A percentile compares a stretch with the other conserved stretches of the same genome.
phyloP scores from a whole-genome alignment of 768 basidiomycete genomes.

The Hydnum rufescens region DNA sequence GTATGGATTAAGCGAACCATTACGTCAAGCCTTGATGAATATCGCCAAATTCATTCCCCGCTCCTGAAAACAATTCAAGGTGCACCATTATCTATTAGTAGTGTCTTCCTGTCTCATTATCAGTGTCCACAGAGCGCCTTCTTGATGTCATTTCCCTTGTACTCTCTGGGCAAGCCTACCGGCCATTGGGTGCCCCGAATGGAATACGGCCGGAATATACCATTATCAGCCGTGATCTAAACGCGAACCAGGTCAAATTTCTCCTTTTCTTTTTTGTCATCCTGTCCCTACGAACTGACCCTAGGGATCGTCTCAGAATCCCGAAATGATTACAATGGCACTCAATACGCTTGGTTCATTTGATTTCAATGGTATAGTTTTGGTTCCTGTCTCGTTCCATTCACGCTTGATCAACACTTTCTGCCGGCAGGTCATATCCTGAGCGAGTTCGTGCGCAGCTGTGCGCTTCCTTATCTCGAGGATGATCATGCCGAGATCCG shows the following conservation, averaged over 20 bases:
- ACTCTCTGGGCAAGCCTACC: slow-evolving; percentile 69
- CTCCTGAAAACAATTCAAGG: slow-evolving; percentile 85
- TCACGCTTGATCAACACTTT: slow-evolving; percentile 4
- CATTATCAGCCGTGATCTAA: neutral
- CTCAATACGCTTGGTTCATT: slow-evolving; percentile 75
- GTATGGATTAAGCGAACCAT: slow-evolving; percentile 77
- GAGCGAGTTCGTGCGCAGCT: slow-evolving; percentile 86
- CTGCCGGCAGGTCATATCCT: slow-evolving; percentile 54
- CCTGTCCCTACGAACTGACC: slow-evolving; percentile 6
- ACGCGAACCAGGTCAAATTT: neutral
- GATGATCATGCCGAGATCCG: slow-evolving; percentile 79
- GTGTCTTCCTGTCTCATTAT: neutral
- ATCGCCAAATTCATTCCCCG: slow-evolving; percentile 81
- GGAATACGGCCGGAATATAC: slow-evolving; percentile 30
- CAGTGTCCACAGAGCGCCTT: slow-evolving; percentile 45
- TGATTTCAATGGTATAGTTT: slow-evolving; percentile 62
- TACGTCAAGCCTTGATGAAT: slow-evolving; percentile 63
- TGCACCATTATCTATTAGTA: slow-evolving; percentile 14
- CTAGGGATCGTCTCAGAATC: slow-evolving; percentile 10
- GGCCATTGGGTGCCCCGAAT: slow-evolving; percentile 68
- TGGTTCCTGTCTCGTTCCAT: slow-evolving; percentile 1
- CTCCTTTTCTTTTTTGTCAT: slow-evolving; percentile 1
- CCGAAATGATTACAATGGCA: slow-evolving; percentile 48
- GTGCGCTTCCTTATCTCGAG: slow-evolving; percentile 84
- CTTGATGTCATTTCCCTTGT: slow-evolving; percentile 67